Evolutionary conservation across 805 yeast species (phyloP).

Genomic region (Candida railenensis): DNA sequence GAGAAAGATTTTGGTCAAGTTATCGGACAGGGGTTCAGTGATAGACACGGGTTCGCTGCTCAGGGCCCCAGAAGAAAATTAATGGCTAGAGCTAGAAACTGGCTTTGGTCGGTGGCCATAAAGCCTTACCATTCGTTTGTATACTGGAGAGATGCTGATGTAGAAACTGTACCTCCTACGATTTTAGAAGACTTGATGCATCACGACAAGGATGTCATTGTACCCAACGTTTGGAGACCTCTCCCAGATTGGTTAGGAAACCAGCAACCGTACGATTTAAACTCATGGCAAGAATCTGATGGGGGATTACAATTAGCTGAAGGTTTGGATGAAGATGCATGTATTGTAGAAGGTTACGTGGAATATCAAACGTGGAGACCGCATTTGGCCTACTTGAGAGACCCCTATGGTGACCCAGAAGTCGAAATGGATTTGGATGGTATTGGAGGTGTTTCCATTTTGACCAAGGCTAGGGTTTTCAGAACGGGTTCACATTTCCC

Average conservation of each 20-base stretch:
- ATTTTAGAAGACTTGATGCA: slow-evolving; percentile 90
- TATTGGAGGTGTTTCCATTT: slow-evolving; percentile 94
- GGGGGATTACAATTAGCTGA: slow-evolving; percentile 80
- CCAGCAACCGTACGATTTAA: slow-evolving; percentile 82
- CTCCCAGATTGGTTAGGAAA: slow-evolving; percentile 82
- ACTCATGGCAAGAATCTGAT: slow-evolving; percentile 84
- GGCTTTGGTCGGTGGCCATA: slow-evolving; percentile 84
- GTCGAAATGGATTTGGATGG: slow-evolving; percentile 94
- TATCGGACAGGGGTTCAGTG: slow-evolving; percentile 83
- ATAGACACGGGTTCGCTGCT: slow-evolving; percentile 92
- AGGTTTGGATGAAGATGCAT: slow-evolving; percentile 84
- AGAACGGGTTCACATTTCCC: slow-evolving; percentile 91
- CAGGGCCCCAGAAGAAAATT: slow-evolving; percentile 93
- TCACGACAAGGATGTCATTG: slow-evolving; percentile 87
- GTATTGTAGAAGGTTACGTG: slow-evolving; percentile 95
- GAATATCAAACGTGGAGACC: slow-evolving; percentile 99
- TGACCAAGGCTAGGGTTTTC: slow-evolving; percentile 85
- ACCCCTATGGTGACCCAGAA: slow-evolving; percentile 92
- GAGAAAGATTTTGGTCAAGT: slow-evolving; percentile 89
- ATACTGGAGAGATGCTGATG: slow-evolving; percentile 97
- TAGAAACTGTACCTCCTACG: slow-evolving; percentile 84
- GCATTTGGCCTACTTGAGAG: slow-evolving; percentile 90
- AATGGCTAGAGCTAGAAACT: slow-evolving; percentile 95
- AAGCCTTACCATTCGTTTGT: slow-evolving; percentile 95
- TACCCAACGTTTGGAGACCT: slow-evolving; percentile 93